Evolutionary conservation across 2,329 filamentous ascomycete genomes (phyloP), one percentile per base, ranked within the genome.

Genomic region (Xylaria sp.): DNA sequence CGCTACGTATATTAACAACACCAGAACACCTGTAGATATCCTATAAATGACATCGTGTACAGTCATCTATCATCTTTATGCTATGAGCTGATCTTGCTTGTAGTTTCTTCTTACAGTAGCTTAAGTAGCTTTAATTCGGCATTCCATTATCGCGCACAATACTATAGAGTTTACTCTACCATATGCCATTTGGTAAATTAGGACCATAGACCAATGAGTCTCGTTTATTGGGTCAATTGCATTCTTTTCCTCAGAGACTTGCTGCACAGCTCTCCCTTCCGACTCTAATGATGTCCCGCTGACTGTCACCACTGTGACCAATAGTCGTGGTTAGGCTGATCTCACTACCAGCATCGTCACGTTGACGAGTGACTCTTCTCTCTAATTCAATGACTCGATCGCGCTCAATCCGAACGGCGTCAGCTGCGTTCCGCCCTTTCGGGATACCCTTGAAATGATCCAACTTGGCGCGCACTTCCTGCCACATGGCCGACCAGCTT

Each of bases 1-100:
- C 84, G 86, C 67, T 92, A 92, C 74, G 88, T 90, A 76, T 82
- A 83, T 63, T 85, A 71, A 78, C 15, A 44, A 25, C 23, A 25
- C 23, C 23, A 25, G 23, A 25, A 50, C 13, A 69, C 74, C 39
- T 44, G 18, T 34, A n/a, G 9, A 46, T 46, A 18, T 8, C 2
- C 15, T 46, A 18, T 18, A 2, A 8, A 9, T 9, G 34, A 37
- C 34, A 37, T 37, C 10, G 10, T 37, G 34, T 37, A 4, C 34
- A 10, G 34, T 37, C 34, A 10, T 37, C 34, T 37, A 37, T 37
- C 34, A 37, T 37, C 0, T 37, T 37, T 8, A 37, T 37, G 7
- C 34, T 37, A 37, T 37, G 10, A 37, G 10, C 34, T 9, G 34
- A 1, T 37, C 34, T 10, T 37, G 34, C 34, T 37, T 37, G 34